Evolutionary conservation across 1,284 basidiomycete species (phyloP), one percentile per base, ranked within the genome.

Genomic region (Heterobasidion irregulare): DNA sequence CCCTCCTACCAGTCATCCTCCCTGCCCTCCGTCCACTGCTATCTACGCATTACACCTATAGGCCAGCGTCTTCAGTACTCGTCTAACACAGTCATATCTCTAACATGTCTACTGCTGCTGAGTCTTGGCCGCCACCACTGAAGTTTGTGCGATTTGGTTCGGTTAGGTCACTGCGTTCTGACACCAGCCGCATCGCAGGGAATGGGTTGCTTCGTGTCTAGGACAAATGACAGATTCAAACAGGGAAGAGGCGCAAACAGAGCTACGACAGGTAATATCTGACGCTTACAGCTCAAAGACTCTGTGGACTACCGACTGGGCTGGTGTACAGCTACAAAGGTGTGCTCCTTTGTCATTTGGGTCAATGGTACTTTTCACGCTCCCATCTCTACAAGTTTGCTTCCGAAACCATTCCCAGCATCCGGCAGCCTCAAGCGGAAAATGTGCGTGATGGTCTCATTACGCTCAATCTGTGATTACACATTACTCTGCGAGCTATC

Each of bases 291-390:
- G 77, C 60, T 78, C 82, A 64, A 83, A 90, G 68, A 82, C 88
- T 7, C 77, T 96, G 41, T 92, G 91, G 86, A 89, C 88, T 35
- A 94, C 86, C 54, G 92, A 96, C 69, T 96, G 93, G 93, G 72
- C 77, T 33, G 83, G 79, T 46, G 79, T 91, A 45, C 86, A 92
- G 71, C 76, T 96, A 58, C 79, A 89, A 77, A 88, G 84, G 89
- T 90, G 66, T 63, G 66, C 62, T 57, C 35, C 48, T 32, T 53
- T 55, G 50, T 6, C 15, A 2, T 38, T 7, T 47, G 15, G 9
- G 18, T 32, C 26, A 26, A 47, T 47, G 33, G 53, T 57, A 53
- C 58, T 55, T 57, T 62, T 67, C 59, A 69, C 64, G 51, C 59
- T 54, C 53, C 46, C 53, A 60, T 50, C 10, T 6, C 19, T 59